These are phyloP conservation scores for Hemisphaericaspora xylanilytica DNA, from an alignment of 1,139 yeast genomes.

Conservation along the genomic window DNA sequence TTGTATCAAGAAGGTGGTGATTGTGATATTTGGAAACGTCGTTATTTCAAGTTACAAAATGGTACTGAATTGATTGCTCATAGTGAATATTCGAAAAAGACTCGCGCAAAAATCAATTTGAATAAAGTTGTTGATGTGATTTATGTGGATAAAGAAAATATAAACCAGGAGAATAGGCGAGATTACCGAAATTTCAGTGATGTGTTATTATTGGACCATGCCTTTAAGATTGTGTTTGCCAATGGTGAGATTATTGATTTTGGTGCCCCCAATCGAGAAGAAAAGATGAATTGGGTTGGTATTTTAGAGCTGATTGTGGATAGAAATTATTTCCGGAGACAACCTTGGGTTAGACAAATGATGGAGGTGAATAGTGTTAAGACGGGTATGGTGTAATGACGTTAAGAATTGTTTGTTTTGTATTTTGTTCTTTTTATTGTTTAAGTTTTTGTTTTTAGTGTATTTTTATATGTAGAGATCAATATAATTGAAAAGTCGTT, in stretches of 20 bases:
- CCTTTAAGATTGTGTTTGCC: constrained; percentile 61
- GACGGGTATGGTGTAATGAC: background rate
- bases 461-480: too few relatives aligned
- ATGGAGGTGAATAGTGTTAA: constrained; percentile 15
- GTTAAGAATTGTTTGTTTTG: background rate
- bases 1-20: constrained; percentile 82
- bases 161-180: constrained; percentile 18
- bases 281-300: constrained; percentile 56
- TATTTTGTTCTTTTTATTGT: background rate
- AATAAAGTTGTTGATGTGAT: constrained; percentile 56
- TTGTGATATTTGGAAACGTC: constrained; percentile 57
- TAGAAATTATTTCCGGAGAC: constrained; percentile 53
- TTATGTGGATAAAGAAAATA: constrained; percentile 47
- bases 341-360: constrained; percentile 70
- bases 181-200: constrained; percentile 61
- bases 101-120: constrained; percentile 66
- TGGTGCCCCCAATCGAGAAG: constrained; percentile 60
- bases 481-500: too few relatives aligned
- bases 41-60: constrained; percentile 53
- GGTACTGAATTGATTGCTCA: constrained; percentile 66
- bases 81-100: constrained; percentile 58
- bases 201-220: constrained; percentile 56
- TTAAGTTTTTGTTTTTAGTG: too few relatives aligned
- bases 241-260: constrained; percentile 71
- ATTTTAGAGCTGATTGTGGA: constrained; percentile 52